Base-by-base conservation (phyloP, 2,329 filamentous ascomycete genomes). In the Trichoderma sp. region DNA sequence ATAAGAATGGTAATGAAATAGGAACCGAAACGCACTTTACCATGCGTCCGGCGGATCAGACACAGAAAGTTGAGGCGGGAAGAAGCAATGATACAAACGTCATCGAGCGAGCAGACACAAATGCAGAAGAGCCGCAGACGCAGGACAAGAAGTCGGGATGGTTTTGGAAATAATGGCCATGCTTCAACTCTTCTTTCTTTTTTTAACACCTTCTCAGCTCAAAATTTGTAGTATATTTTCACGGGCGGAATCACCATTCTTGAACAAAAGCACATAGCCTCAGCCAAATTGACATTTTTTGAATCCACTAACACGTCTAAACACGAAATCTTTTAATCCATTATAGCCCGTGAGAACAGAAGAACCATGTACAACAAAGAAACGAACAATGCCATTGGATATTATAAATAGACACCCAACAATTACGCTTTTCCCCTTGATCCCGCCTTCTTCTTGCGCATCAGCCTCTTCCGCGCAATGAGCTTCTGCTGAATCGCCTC, bases 401-500 rank as follows among this genome's bases (percentile, higher is more conserved):
- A 56, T 56, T 66, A 68, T n/a, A 29, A 16, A 53, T 11, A 33
- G 18, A 41, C 16, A 31, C 38, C 38, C 56, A 45, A 35, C 7
- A 41, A 27, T 74, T 74, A 83, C 41, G 80, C 81, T 77, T 81
- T 83, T 38, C 81, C 82, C 66, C 86, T 84, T 12, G 80, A 78
- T 18, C 83, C 79, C 6, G 85, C 85, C 86, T 91, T 91, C 85
- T 92, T 93, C 84, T 93, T 93, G 76, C 95, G 91, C 87, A 93
- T 90, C 86, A 93, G 90, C 77, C 95, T 89, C 87, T 97, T 98
- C 84, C 94, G 92, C 66, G 91, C 92, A 83, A 98, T 97, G 81
- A 98, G 94, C 81, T 92, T 92, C 81, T 95, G 94, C 80, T 89
- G 85, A 80, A 90, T 83, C 2, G 82, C 84, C 33, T 81, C 82